These are phyloP conservation scores for Oryza officinalis DNA, from an alignment of 176 grass and related monocot genomes.

Conservation along the genomic window DNA sequence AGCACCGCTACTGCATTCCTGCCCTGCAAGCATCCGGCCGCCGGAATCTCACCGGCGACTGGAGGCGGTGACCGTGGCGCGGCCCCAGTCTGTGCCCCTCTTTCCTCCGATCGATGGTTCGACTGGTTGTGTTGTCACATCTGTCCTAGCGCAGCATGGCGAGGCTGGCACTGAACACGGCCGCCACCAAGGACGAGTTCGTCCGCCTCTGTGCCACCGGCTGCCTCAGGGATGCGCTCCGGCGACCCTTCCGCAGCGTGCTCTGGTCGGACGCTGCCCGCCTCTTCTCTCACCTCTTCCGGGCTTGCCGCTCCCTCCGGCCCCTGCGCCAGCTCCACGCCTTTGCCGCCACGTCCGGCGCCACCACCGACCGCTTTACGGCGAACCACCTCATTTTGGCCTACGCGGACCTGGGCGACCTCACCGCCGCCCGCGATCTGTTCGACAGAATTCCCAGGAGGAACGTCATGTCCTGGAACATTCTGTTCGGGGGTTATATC, in stretches of 20 bases:
- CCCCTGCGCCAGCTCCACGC: constrained; percentile 60
- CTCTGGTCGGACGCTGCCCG: constrained; percentile 34
- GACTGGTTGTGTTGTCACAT: not conserved
- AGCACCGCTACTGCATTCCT: too few relatives aligned
- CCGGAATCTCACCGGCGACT: too few relatives aligned
- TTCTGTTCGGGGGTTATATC: constrained; percentile 47
- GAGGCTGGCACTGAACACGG: constrained; percentile 16
- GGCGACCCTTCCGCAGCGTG: constrained; percentile 31
- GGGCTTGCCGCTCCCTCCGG: constrained; percentile 37
- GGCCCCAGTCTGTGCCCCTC: not conserved
- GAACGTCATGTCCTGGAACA: constrained; percentile 86
- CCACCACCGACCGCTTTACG: constrained; percentile 59
- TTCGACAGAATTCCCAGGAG: constrained; percentile 48
- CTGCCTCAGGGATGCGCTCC: constrained; percentile 50
- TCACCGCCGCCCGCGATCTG: constrained; percentile 29
- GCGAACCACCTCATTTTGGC: constrained; percentile 59
- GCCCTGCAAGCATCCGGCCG: too few relatives aligned
- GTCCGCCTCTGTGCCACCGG: constrained; percentile 48
- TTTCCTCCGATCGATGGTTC: not conserved
- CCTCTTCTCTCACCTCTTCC: constrained; percentile 52
- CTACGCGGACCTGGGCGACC: constrained; percentile 43
- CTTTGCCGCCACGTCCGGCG: constrained; percentile 41
- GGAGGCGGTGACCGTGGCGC: too few relatives aligned
- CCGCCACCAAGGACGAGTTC: constrained; percentile 35
- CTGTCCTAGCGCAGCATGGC: constrained; percentile 22